Base-by-base conservation (phyloP, 2,329 filamentous ascomycete species). In the Penicillium italicum region DNA sequence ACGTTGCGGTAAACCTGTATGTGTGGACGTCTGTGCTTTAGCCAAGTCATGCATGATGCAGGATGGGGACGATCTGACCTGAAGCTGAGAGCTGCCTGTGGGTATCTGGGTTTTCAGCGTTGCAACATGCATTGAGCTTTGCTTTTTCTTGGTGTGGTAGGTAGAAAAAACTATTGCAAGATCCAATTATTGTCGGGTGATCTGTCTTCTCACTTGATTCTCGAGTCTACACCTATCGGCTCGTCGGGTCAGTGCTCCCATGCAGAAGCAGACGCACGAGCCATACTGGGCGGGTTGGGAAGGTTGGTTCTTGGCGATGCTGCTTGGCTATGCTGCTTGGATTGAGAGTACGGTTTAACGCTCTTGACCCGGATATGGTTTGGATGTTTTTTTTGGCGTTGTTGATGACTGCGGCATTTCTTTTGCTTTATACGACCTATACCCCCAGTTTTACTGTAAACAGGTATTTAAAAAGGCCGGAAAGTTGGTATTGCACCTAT, bases 31-130 rank as follows among this genome's bases (percentile, higher is more conserved):
- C 51, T 54, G 51, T 49, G 51, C 51, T 49, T 28, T 31, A 31
- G 44, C 51, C 51, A 54, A 49, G 51, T 36, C 51, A 37, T 54
- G 51, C 51, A 54, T n/a, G 36, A 49, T 54, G 36, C 45, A 54
- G 44, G 44, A 49, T 54, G 22, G 31, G 47, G 51, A 34, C 34
- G 44, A 54, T 54, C 51, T 42, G 37, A 50, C 37, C 36, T 54
- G 51, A 50, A 53, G 45, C 28, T 49, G 51, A 48, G 28, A 44
- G 45, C 45, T 48, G 18, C 12, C 24, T 30, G 30, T 33, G 50
- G 42, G 8, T 41, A 41, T n/a, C 34, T 49, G 1, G 6, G 11
- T 49, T 36, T 14, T 12, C 9, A 0, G 12, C 12, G 24, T 22
- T 30, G 34, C 34, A 14, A 50, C 24, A 34, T 50, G 37, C 37